A percentile compares a stretch with the other conserved stretches of the same genome.
Evolutionary conservation across 768 basidiomycete species (phyloP).

Genomic region (Psilocybe tampanensis): DNA sequence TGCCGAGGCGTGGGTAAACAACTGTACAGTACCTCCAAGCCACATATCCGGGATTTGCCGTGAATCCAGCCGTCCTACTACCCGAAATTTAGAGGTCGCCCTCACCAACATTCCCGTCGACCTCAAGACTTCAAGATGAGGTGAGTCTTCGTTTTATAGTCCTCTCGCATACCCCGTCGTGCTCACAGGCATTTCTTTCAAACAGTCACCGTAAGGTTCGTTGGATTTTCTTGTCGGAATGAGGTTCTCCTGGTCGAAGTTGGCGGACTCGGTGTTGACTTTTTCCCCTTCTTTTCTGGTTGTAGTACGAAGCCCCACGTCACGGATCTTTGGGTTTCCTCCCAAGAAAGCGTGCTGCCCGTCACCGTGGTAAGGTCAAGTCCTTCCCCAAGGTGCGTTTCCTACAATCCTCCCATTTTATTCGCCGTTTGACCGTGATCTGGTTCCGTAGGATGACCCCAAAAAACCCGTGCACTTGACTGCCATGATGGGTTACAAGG

Average conservation of each 20-base stretch:
- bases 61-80: slow-evolving; percentile 9
- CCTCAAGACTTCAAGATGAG: slow-evolving; percentile 64
- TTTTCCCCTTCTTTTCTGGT: slow-evolving; percentile 8
- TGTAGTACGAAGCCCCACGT: slow-evolving; percentile 96
- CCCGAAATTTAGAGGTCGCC: slow-evolving; percentile 27
- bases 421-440: slow-evolving; percentile 6
- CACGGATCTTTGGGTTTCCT: slow-evolving; percentile 98
- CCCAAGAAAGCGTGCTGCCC: slow-evolving; percentile 93
- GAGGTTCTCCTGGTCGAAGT: neutral
- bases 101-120: slow-evolving; percentile 34
- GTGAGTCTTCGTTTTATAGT: slow-evolving; percentile 37
- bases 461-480: slow-evolving; percentile 99
- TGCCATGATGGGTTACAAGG: slow-evolving; percentile 99
- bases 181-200: slow-evolving; percentile 13
- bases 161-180: neutral
- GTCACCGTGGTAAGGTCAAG: slow-evolving; percentile 99
- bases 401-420: neutral
- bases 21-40: slow-evolving; percentile 44
- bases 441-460: slow-evolving; percentile 82
- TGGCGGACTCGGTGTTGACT: slow-evolving; percentile 11
- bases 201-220: slow-evolving; percentile 86
- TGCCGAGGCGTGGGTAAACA: slow-evolving; percentile 13
- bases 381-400: slow-evolving; percentile 91
- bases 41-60: slow-evolving; percentile 42
- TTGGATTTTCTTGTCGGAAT: slow-evolving; percentile 12